Evolutionary conservation across 2,329 filamentous ascomycete species (phyloP), one percentile per base, ranked within the genome.

Genomic region (Dothideomycetes sp.): DNA sequence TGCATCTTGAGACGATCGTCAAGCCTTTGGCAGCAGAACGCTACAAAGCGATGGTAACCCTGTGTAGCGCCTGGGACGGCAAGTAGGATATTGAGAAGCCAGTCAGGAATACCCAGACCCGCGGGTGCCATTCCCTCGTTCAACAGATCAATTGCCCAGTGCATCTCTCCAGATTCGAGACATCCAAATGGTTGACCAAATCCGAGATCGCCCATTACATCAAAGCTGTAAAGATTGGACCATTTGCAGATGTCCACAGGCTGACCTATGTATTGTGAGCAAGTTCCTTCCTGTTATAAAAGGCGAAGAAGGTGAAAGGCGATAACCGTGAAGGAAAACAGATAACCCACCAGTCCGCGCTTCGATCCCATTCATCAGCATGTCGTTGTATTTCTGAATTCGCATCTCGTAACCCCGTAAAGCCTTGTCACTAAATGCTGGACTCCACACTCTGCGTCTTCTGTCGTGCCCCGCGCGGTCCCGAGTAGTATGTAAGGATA

Each of bases 371-470:
- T 48, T 32, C 2, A 61, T 40, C 5, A 67, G 47, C 43, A 57
- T 50, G 40, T 65, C 56, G 16, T 61, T 59, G 38, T 65, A 63
- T 5, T 46, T 43, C 30, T 59, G 56, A 8, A 68, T 47, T 0
- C 66, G 46, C 3, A 47, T 39, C 43, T 66, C 61, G 43, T 69
- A 65, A n/a, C 57, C 51, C 3, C 53, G 51, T 29, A 66, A 37
- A 2, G 61, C 61, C 41, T 59, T 58, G 35, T 63, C 57, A 4
- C 51, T 56, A 47, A 66, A 66, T 8, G 60, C 60, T 47, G 64
- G 57, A 4, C 61, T 56, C 3, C 65, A 52, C 8, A 61, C 50
- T 29, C 61, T 52, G 24, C 64, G 52, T 39, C 57, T 54, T 17
- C 63, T 52, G 7, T 56, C 53, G 48, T 68, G 63, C 9, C 47